A percentile compares a stretch with the other conserved stretches of the same genome.
phyloP scores from a whole-genome alignment of 371 early-diverging fungal genomes.

The Mortierella sp. region DNA sequence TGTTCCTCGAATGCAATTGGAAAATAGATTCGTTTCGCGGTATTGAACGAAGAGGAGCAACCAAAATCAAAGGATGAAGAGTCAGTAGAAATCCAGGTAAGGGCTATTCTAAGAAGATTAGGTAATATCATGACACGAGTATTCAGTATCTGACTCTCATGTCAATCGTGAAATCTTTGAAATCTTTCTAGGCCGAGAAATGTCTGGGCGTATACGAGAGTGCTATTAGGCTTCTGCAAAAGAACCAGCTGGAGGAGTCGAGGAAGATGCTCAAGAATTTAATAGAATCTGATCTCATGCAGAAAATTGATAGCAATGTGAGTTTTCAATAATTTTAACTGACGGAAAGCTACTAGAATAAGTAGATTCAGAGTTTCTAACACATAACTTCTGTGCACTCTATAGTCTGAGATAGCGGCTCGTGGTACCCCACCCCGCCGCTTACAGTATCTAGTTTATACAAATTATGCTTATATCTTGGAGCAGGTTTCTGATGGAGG shows the following conservation, averaged over 20 bases:
- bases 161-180: neutral
- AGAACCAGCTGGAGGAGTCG: conserved; percentile 59
- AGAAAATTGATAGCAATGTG: conserved; percentile 56
- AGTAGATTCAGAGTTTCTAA: neutral
- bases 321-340: neutral
- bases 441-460: conserved; percentile 68
- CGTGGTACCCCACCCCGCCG: conserved; percentile 55
- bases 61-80: conserved; percentile 48
- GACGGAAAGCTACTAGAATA: conserved; percentile 16
- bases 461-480: conserved; percentile 71
- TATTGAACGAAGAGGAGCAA: conserved; percentile 50
- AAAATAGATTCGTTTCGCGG: conserved; percentile 57
- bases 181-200: conserved; percentile 61
- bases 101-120: neutral
- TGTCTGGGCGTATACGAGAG: conserved; percentile 63
- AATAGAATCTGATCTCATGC: conserved; percentile 60
- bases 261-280: conserved; percentile 61
- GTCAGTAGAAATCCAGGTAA: conserved; percentile 54
- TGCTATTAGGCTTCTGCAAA: conserved; percentile 64
- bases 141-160: neutral
- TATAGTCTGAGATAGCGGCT: conserved; percentile 45
- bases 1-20: neutral
- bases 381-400: neutral
- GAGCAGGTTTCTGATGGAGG: conserved; percentile 57
- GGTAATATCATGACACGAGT: too few relatives aligned